Percentiles rank a stretch among this genome's conserved stretches.
Evolutionary conservation across 1,139 yeast genomes (phyloP).

Genomic region (Yamadazyma jaroonii): DNA sequence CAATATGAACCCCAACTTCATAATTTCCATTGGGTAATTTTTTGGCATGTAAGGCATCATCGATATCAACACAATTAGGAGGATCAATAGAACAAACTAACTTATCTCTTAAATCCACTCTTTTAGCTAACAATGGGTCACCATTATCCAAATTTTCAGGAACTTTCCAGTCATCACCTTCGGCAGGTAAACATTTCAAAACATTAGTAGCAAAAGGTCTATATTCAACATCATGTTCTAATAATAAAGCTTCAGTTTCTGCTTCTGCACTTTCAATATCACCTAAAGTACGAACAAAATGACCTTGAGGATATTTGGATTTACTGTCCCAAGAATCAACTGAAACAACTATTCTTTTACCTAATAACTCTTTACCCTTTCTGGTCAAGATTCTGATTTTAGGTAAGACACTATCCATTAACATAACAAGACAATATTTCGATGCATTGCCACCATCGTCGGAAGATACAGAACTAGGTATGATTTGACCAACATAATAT

Average conservation of each 20-base stretch:
- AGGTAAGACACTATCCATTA: conserved; percentile 90
- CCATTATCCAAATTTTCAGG: conserved; percentile 61
- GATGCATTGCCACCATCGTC: conserved; percentile 58
- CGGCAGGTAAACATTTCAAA: conserved; percentile 85
- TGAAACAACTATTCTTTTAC: conserved; percentile 87
- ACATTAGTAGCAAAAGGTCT: conserved; percentile 94
- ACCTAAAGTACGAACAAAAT: conserved; percentile 87
- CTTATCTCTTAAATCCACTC: conserved; percentile 84
- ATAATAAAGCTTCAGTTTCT: conserved; percentile 89
- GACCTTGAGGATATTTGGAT: conserved; percentile 91
- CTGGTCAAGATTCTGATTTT: conserved; percentile 84
- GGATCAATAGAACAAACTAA: conserved; percentile 97
- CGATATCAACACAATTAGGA: conserved; percentile 97
- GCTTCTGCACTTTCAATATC: conserved; percentile 90
- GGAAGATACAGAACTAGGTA: conserved; percentile 69
- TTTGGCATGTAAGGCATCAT: conserved; percentile 93
- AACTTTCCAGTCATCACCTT: conserved; percentile 91
- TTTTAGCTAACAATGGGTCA: conserved; percentile 59
- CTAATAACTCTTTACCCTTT: conserved; percentile 75
- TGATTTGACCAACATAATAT: conserved; percentile 91
- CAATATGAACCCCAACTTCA: conserved; percentile 98
- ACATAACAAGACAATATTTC: conserved; percentile 75
- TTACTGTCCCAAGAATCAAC: conserved; percentile 89
- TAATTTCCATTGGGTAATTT: conserved; percentile 85
- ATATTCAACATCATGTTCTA: conserved; percentile 96